Evolutionary conservation across 495 filamentous ascomycete species (phyloP).

Genomic region (Penicillium verhagenii): DNA sequence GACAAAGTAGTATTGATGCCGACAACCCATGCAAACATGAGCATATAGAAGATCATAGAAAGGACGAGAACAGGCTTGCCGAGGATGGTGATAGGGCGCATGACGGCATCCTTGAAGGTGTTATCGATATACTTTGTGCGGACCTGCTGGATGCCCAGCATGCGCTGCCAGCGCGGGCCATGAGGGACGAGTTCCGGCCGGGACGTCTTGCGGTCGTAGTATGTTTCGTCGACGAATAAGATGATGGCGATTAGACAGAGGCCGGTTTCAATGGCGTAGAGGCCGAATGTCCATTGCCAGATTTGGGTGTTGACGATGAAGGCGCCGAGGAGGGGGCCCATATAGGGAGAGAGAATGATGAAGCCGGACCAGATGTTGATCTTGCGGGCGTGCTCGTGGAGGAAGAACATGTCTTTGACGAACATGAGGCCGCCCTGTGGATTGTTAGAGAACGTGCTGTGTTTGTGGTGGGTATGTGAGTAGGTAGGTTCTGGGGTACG

Average conservation of each 20-base stretch:
- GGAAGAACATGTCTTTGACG: slow-evolving; percentile 66
- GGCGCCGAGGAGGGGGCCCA: slow-evolving; percentile 58
- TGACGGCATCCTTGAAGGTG: slow-evolving; percentile 44
- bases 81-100: slow-evolving; percentile 46
- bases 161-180: slow-evolving; percentile 41
- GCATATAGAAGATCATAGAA: slow-evolving; percentile 51
- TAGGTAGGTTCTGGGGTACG: too few relatives aligned
- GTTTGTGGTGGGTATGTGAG: not conserved
- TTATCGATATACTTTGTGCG: slow-evolving; percentile 29
- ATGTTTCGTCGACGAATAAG: slow-evolving; percentile 58
- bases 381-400: slow-evolving; percentile 60
- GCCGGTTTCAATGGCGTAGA: slow-evolving; percentile 51
- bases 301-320: slow-evolving; percentile 47
- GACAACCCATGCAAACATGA: slow-evolving; percentile 61
- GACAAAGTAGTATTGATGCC: slow-evolving; percentile 62
- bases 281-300: slow-evolving; percentile 56
- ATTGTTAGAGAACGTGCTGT: not conserved
- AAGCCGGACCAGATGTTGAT: slow-evolving; percentile 45
- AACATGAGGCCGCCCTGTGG: slow-evolving; percentile 56
- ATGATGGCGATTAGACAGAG: slow-evolving; percentile 45
- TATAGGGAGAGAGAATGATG: slow-evolving; percentile 56
- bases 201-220: slow-evolving; percentile 43
- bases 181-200: slow-evolving; percentile 33
- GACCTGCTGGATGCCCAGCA: slow-evolving; percentile 50
- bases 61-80: slow-evolving; percentile 52